Evolutionary conservation across 495 filamentous ascomycete genomes (phyloP), one percentile per base, ranked within the genome.

Genomic region (Cryomyces minteri): DNA sequence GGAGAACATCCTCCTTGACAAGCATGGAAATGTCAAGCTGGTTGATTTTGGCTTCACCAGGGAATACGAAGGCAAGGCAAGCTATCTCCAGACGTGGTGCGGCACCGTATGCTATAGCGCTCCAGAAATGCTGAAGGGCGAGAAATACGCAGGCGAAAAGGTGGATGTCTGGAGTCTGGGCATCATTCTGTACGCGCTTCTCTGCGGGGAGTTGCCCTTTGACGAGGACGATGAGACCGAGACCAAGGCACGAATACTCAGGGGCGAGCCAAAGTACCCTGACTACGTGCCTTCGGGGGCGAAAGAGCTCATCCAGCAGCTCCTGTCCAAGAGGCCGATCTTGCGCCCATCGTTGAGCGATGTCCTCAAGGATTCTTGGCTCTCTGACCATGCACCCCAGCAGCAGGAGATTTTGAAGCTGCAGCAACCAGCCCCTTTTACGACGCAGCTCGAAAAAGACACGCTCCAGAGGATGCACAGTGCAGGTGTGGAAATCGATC

Each of bases 121-220:
- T 6, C 90, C 90, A 3, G 90, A 98, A 58, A 96, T 98, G 90
- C 71, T 98, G 32, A 94, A 90, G 58, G 92, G 87, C 34, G 90
- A 98, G 62, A 96, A 92, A 58, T 98, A 98, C 57, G 88, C 86
- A 0, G 88, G 86, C 2, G 88, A 95, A 64, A 94, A 92, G 60
- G 90, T 98, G 45, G 90, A 98, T 58, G 84, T 96, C 5, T 98
- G 90, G 90, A 96, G 90, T 59, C 62, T 98, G 54, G 90, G 90
- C 0, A 86, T 96, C 41, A 98, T 98, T 50, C 72, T 98, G 18
- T 96, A 92, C 61, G 88, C 90, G 34, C 68, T 98, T 32, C 67
- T 98, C 41, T 82, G 79, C 38, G 90, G 90, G 37, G 92, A 96
- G 62, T 71, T 98, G 18, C 90, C 90, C 5, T 98, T 88, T 55